A percentile compares a stretch with the other conserved stretches of the same genome.
Evolutionary conservation across 257 asterid genomes (phyloP).

Genomic region (Plantago major): DNA sequence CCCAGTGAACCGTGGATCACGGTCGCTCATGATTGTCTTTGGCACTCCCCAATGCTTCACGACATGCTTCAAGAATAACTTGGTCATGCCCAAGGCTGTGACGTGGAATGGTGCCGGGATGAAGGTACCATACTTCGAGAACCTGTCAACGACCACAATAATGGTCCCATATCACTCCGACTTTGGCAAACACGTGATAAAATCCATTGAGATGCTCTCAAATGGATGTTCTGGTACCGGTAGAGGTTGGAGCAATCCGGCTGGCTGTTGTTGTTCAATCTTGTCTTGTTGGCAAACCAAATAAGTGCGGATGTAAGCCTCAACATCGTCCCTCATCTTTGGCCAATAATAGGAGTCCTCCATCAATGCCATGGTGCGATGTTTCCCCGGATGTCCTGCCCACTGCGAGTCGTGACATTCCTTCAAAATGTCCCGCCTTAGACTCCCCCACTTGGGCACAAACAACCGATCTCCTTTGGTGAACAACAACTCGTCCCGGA

Average conservation of each 20-base stretch:
- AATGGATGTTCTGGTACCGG: not conserved
- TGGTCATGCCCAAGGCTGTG: not conserved
- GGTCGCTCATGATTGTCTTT: no score
- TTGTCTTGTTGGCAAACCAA: constrained; percentile 12
- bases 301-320: not conserved
- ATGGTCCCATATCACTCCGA: not conserved
- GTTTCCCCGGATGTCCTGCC: not conserved
- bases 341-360: not conserved
- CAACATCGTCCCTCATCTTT: not conserved
- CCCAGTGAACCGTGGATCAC: no score
- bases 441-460: not conserved
- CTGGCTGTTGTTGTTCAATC: not conserved
- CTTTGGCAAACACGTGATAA: not conserved
- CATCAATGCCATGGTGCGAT: not conserved
- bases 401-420: not conserved
- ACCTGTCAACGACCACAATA: not conserved
- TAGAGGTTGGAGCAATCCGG: no score
- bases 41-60: no score
- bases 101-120: not conserved
- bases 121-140: not conserved
- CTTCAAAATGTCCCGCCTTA: not conserved
- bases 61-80: not conserved
- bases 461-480: not conserved
- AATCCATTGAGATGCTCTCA: constrained; percentile 1
- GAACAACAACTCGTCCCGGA: not conserved